Conservation (phyloP, 768 basidiomycete species). For the Podaxis mareebaensis region DNA sequence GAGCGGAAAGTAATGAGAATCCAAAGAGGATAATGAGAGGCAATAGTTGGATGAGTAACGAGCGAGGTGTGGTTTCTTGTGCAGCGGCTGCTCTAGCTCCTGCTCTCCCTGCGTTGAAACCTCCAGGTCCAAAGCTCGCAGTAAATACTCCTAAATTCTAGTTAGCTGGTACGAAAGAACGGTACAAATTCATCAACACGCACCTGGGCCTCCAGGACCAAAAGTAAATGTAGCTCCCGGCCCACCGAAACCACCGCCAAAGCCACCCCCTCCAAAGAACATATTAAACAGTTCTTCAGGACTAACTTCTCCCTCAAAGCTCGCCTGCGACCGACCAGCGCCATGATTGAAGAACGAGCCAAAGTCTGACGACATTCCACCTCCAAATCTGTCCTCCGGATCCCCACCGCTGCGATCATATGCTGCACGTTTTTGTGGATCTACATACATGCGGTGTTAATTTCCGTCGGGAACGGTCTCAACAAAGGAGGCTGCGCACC, state of each 20-base stretch:
- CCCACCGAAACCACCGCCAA: slow-evolving; percentile 35
- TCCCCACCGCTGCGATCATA: slow-evolving; percentile 86
- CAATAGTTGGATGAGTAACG: slow-evolving; percentile 72
- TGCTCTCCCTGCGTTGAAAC: slow-evolving; percentile 44
- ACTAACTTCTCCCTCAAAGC: slow-evolving; percentile 83
- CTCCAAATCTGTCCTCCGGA: slow-evolving; percentile 80
- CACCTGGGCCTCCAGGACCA: slow-evolving; percentile 54
- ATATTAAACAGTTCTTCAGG: slow-evolving; percentile 98
- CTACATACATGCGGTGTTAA: slow-evolving; percentile 32
- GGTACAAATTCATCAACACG: slow-evolving; percentile 18
- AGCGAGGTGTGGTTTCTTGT: slow-evolving; percentile 51
- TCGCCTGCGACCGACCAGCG: slow-evolving; percentile 23
- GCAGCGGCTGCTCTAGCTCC: slow-evolving; percentile 20
- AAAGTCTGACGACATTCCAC: slow-evolving; percentile 53
- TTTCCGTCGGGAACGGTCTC: not conserved
- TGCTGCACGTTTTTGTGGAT: slow-evolving; percentile 85
- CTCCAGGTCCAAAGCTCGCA: slow-evolving; percentile 77
- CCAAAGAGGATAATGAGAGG: slow-evolving; percentile 83
- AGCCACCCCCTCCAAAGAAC: slow-evolving; percentile 85
- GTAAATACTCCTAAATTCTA: slow-evolving; percentile 59
- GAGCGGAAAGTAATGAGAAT: slow-evolving; percentile 79
- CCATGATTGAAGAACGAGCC: slow-evolving; percentile 12
- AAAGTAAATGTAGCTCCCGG: slow-evolving; percentile 33
- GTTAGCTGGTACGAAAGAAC: not conserved
- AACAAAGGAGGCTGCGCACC: slow-evolving; percentile 38